A percentile compares a stretch with the other conserved stretches of the same genome.
Evolutionary conservation across 495 filamentous ascomycete species (phyloP).

Genomic region (Penicillium pancosmium): DNA sequence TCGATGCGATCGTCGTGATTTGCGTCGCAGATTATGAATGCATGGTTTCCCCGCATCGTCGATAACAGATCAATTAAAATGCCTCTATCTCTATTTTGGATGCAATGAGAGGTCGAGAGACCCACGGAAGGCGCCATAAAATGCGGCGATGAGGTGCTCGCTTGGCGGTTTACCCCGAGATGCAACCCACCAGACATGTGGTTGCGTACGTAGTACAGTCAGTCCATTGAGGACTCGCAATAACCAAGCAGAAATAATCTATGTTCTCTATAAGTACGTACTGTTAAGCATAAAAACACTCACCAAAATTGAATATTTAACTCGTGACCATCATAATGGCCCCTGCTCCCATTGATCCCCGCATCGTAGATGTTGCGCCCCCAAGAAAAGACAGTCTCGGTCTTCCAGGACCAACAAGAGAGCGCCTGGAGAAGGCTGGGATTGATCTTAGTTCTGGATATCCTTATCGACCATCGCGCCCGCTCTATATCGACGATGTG

Average conservation of each 20-base stretch:
- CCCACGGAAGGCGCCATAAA: slow-evolving; percentile 23
- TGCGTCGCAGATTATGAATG: slow-evolving; percentile 18
- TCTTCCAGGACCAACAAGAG: slow-evolving; percentile 55
- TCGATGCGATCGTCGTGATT: slow-evolving; percentile 12
- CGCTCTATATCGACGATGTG: slow-evolving; percentile 68
- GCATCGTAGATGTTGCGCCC: slow-evolving; percentile 60
- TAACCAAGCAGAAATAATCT: too few relatives aligned
- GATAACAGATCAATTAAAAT: background rate
- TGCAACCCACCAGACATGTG: background rate
- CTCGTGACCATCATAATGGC: slow-evolving; percentile 30
- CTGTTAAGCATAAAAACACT: too few relatives aligned
- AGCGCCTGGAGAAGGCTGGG: slow-evolving; percentile 62
- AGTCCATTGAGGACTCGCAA: too few relatives aligned
- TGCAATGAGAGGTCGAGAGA: background rate
- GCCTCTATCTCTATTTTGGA: background rate
- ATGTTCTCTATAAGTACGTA: too few relatives aligned
- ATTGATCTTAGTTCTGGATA: slow-evolving; percentile 68
- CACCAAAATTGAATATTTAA: background rate
- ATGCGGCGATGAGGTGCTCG: slow-evolving; percentile 38
- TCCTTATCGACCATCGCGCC: slow-evolving; percentile 65
- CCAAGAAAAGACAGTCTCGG: slow-evolving; percentile 64
- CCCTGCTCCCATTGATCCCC: slow-evolving; percentile 56
- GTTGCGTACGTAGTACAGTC: too few relatives aligned
- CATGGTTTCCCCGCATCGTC: slow-evolving; percentile 1
- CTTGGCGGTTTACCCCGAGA: background rate